Evolutionary conservation across 495 filamentous ascomycete genomes (phyloP), one percentile per base, ranked within the genome.

Genomic region (Neurospora sp.): DNA sequence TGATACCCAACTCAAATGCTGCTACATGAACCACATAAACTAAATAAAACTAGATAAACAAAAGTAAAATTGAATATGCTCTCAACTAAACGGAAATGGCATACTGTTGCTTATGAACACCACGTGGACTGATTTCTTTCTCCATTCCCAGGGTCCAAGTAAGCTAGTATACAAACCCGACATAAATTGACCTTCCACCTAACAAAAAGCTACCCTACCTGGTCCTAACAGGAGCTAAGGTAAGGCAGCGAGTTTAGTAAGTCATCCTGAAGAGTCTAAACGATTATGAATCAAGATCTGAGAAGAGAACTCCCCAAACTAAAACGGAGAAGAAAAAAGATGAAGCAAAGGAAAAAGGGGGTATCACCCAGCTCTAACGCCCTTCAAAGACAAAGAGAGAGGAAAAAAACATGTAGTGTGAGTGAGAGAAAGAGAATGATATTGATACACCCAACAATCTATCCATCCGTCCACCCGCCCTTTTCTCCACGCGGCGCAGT

Each of bases 1-100:
- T 73, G 76, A 77, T 77, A 77, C 76, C 76, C 76, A 77, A 77
- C 76, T 77, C 75, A 73, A 5, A 72, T 15, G 10, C 40, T 39
- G 24, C 24, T 37, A 19, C 6, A 66, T 66, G 17, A 62, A 13
- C 11, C 5, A 59, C 11, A 59, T 59, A 17, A 19, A 19, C 15
- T 3, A 62, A 3, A 24, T 11, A 24, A 19, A 31, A 31, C 11
- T 1, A 31, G 45, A 54, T 54, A 54, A 54, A 54, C 21, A 54
- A 54, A 15, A 17, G 54, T 17, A 13, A 62, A 31, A 62, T 3
- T 8, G 5, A 31, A 62, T 15, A 28, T 11, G 38, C 15, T 7
- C 24, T 5, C 21, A 54, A 54, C n/a, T 5, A 24, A 11, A 21
- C 10, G 2, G 5, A 5, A 4, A 13, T 54, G 21, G n/a, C n/a